Evolutionary conservation across 139 green algal species (phyloP).

Genomic region (Tetratostichococcus sp.): DNA sequence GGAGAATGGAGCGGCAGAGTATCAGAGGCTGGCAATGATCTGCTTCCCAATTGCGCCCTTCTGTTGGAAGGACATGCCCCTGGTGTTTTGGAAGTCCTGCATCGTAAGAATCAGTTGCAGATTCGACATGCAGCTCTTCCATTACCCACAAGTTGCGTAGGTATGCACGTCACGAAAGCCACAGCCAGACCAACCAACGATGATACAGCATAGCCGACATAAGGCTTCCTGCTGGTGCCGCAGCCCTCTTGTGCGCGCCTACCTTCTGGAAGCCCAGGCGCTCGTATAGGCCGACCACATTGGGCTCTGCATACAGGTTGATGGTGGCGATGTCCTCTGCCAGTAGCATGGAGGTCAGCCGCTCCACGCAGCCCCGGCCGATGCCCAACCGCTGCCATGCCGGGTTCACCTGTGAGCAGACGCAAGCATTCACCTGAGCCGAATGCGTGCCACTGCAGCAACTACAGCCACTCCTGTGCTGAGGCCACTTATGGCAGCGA

Average conservation of each 20-base stretch:
- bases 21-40: neutral
- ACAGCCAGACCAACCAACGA: too few species aligned
- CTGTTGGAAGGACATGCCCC: constrained; percentile 73
- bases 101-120: constrained; percentile 4
- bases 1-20: too few species aligned
- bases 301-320: constrained; percentile 70
- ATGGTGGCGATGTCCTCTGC: constrained; percentile 70
- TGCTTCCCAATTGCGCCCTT: neutral
- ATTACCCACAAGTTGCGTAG: too few species aligned
- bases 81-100: constrained; percentile 60
- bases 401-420: constrained; percentile 41
- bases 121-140: too few species aligned
- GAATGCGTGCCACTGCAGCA: neutral
- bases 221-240: too few species aligned
- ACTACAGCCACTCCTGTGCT: too few species aligned
- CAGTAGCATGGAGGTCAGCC: constrained; percentile 64
- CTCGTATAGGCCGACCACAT: constrained; percentile 79
- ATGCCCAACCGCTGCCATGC: constrained; percentile 77
- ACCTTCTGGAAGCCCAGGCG: constrained; percentile 65
- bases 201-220: too few species aligned
- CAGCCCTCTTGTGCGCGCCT: neutral
- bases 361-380: constrained; percentile 74
- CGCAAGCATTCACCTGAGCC: too few species aligned
- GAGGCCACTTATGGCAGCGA: too few species aligned
- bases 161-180: too few species aligned